A percentile compares a stretch with the other conserved stretches of the same genome.
Conservation (phyloP, 1,284 basidiomycete genomes). For the Vanrija humicola region DNA sequence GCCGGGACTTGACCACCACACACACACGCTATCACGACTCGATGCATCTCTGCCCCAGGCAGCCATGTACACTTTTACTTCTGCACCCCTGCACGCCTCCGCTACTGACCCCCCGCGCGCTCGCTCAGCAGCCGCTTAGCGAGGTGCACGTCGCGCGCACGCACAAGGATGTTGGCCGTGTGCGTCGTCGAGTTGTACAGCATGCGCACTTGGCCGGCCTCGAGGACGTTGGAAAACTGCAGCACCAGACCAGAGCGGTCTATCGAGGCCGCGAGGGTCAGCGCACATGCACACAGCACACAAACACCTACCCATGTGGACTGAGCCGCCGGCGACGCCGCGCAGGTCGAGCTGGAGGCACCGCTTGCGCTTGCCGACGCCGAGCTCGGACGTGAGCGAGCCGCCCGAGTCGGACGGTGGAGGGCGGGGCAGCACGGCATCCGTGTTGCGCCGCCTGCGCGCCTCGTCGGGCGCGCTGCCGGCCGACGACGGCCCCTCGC, state of each 20-base stretch:
- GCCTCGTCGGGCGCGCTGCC: background rate
- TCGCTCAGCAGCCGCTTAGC: constrained; percentile 28
- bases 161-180: constrained; percentile 70
- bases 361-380: constrained; percentile 20
- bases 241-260: constrained; percentile 61
- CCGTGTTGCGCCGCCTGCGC: background rate
- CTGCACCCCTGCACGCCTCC: background rate
- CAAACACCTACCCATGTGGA: too few relatives aligned
- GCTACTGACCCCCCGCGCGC: background rate
- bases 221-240: constrained; percentile 66
- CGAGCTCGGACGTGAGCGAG: background rate
- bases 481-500: background rate
- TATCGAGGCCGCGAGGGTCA: constrained; percentile 6
- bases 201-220: constrained; percentile 68
- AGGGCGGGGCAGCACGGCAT: background rate
- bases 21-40: too few relatives aligned
- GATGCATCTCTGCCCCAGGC: too few relatives aligned
- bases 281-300: too few relatives aligned
- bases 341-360: constrained; percentile 46
- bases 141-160: constrained; percentile 31
- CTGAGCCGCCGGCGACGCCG: background rate
- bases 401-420: background rate
- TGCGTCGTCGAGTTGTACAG: constrained; percentile 80
- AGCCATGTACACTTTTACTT: too few relatives aligned
- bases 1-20: too few relatives aligned